Percentiles rank a stretch among this genome's conserved stretches.
Evolutionary conservation across 768 basidiomycete species (phyloP).

Genomic region (Agaricus sinodeliciosus): DNA sequence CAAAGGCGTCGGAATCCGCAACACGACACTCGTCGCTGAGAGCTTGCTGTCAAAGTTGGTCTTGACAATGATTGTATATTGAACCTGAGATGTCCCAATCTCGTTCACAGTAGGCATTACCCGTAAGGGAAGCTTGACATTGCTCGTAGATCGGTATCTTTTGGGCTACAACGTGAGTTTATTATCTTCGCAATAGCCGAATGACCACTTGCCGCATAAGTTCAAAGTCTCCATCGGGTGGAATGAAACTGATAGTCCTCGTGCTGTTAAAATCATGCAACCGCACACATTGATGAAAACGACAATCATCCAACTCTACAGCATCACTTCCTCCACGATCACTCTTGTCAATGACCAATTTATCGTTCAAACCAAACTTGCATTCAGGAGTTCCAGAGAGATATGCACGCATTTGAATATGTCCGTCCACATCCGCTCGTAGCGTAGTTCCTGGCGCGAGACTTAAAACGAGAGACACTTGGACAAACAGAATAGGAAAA

Average conservation of each 20-base stretch:
- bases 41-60: slow-evolving; percentile 90
- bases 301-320: slow-evolving; percentile 96
- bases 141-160: slow-evolving; percentile 94
- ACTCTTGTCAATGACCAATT: slow-evolving; percentile 91
- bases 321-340: slow-evolving; percentile 62
- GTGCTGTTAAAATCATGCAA: slow-evolving; percentile 91
- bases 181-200: not conserved
- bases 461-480: not conserved
- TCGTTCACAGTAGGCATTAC: slow-evolving; percentile 90
- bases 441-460: slow-evolving; percentile 63
- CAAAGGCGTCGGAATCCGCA: slow-evolving; percentile 93
- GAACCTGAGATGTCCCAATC: slow-evolving; percentile 86
- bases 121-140: slow-evolving; percentile 90
- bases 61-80: slow-evolving; percentile 83
- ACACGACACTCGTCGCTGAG: slow-evolving; percentile 85
- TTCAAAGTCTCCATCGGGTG: slow-evolving; percentile 98
- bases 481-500: not conserved
- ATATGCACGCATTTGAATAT: slow-evolving; percentile 97
- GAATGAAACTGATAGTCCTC: slow-evolving; percentile 93
- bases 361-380: slow-evolving; percentile 98
- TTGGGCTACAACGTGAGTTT: not conserved
- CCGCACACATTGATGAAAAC: slow-evolving; percentile 97
- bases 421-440: slow-evolving; percentile 96
- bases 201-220: slow-evolving; percentile 67
- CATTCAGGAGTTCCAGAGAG: slow-evolving; percentile 96